Conservation (phyloP, 306 rosid genomes). For the Quercus parvula region DNA sequence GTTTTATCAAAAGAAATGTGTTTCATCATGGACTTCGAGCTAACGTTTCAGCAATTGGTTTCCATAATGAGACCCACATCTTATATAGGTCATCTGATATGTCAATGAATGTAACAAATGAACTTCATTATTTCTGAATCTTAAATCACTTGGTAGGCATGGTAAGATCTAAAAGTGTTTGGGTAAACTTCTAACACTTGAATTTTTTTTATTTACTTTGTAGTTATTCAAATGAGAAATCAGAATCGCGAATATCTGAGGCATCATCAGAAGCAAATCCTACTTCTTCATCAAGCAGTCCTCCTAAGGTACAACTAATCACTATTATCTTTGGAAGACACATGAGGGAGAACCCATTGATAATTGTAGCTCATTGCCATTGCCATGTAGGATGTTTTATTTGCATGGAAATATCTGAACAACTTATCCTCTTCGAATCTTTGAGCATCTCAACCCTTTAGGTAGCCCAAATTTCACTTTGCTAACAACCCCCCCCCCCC, state of each 20-base stretch:
- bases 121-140: background rate
- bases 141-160: background rate
- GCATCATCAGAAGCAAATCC: slow-evolving; percentile 38
- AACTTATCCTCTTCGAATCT: too few species aligned
- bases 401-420: too few species aligned
- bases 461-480: too few species aligned
- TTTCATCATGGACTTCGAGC: too few species aligned
- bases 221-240: slow-evolving; percentile 86
- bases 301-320: slow-evolving; percentile 39
- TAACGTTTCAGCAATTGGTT: background rate
- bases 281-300: slow-evolving; percentile 39
- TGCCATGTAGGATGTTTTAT: too few species aligned
- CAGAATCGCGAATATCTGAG: slow-evolving; percentile 50
- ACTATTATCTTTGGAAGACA: background rate
- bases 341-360: background rate
- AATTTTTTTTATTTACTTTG: background rate
- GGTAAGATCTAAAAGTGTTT: background rate
- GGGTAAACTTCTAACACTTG: background rate
- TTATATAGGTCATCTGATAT: background rate
- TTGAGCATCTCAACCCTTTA: too few species aligned
- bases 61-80: background rate
- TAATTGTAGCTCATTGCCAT: background rate
- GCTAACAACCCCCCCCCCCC: too few species aligned
- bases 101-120: background rate
- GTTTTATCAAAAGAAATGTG: too few species aligned